These are phyloP conservation scores for Strigomonas galati DNA, from an alignment of 208 protist genomes.

Conservation along the genomic window DNA sequence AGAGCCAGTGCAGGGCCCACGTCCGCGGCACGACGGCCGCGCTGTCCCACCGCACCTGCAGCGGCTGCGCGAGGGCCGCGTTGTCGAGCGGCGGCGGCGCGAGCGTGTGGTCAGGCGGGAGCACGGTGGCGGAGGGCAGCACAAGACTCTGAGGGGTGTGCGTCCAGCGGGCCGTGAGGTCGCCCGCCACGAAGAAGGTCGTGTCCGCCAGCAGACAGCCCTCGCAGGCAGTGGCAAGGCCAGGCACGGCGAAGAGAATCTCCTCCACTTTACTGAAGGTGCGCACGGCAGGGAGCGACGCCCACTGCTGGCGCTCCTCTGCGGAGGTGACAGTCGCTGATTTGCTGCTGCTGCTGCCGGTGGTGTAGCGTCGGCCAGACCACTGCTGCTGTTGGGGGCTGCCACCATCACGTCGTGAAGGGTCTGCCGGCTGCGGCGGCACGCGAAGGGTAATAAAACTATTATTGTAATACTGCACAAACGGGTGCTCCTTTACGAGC, in stretches of 20 bases:
- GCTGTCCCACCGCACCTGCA: constrained; percentile 52
- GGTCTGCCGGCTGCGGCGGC: constrained; percentile 29
- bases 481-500: constrained; percentile 33
- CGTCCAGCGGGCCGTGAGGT: constrained; percentile 65
- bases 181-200: constrained; percentile 80
- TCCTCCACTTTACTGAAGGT: constrained; percentile 82
- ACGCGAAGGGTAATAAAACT: constrained; percentile 66
- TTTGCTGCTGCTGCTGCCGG: neutral
- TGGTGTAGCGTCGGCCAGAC: neutral
- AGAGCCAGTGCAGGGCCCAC: constrained; percentile 64
- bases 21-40: constrained; percentile 32
- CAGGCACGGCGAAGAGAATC: constrained; percentile 86
- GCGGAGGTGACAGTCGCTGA: neutral
- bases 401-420: neutral
- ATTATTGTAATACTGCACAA: constrained; percentile 72
- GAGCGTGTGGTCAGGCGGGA: constrained; percentile 9
- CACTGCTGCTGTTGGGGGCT: neutral
- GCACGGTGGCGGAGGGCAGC: constrained; percentile 8
- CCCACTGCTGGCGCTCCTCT: neutral
- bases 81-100: constrained; percentile 26
- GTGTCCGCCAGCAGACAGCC: constrained; percentile 87
- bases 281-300: constrained; percentile 45
- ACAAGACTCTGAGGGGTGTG: neutral
- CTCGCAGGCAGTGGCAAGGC: constrained; percentile 77
- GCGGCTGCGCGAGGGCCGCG: constrained; percentile 30